Evolutionary conservation across 345 rosid species (phyloP), one percentile per base, ranked within the genome.

Genomic region (Sonneratia caseolaris): DNA sequence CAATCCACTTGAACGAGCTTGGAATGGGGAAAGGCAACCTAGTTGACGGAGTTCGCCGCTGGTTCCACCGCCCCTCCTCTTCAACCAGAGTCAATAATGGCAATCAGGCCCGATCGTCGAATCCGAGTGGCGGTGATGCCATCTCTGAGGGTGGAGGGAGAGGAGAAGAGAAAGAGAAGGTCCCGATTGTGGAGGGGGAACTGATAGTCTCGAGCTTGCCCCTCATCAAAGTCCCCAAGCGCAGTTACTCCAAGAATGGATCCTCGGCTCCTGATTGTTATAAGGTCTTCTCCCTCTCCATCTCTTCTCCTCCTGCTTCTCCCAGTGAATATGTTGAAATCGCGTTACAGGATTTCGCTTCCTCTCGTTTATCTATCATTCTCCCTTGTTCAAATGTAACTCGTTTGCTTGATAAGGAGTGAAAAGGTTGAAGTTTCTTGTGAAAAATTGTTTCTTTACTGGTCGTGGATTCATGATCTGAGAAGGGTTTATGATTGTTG

Each of bases 211-310:
- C 86, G 72, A 83, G 79, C 1, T 71, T 89, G 51, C 76, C 76
- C 40, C 79, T 4, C 70, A 55, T 91, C 71, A 83, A 79, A 35
- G 96, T 89, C 66, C 96, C 90, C 35, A 88, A 85, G 70, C 88
- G 89, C 22, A 71, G 64, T 72, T 73, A 80, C 81, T 83, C 80
- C 73, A 65, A 43, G 59, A 1, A 66, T 48, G 68, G 76, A 37
- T 48, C 84, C 40, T 87, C 89, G 95, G 95, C 69, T 42, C n/a
- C 37, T 38, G 70, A 86, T 84, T 72, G 84, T 80, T 88, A 81
- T 47, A 89, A 85, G 82, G 89, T 89, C 96, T 93, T 89, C 47
- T 62, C 40, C 3, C 3, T 14, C 68, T n/a, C 43, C 62, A 40
- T 9, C 9, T 8, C 43, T 40, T 8, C 24, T 0, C 24, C 53